Percentiles rank a stretch among this genome's conserved stretches.
Evolutionary conservation across 1,139 yeast species (phyloP).

Genomic region (Geotrichum restrictum): DNA sequence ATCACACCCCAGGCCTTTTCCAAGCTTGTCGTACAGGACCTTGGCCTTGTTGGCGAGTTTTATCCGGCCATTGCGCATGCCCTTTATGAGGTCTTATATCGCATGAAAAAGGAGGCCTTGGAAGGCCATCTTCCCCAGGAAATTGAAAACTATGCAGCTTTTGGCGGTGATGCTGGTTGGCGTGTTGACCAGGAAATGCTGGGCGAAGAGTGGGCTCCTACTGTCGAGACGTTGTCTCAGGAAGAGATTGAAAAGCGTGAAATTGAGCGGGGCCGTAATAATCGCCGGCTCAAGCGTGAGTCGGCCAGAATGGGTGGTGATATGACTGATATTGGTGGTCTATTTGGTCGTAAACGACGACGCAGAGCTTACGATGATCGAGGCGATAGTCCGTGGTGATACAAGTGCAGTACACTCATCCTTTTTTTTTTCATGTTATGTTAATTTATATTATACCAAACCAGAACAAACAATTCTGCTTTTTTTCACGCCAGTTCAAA

Average conservation of each 20-base stretch:
- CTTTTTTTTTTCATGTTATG: neutral
- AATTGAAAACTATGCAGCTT: constrained; percentile 55
- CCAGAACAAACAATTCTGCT: neutral
- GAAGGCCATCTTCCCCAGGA: constrained; percentile 70
- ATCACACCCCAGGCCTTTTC: constrained; percentile 85
- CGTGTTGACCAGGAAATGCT: constrained; percentile 56
- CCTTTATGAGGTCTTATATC: constrained; percentile 70
- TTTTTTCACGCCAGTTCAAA: no score
- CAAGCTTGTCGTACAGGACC: constrained; percentile 70
- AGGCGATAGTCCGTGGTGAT: constrained; percentile 25
- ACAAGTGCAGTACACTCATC: neutral
- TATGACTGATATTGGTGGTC: constrained; percentile 36
- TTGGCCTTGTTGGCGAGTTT: constrained; percentile 82
- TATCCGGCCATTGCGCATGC: constrained; percentile 88
- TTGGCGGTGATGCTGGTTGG: constrained; percentile 59
- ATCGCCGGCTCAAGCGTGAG: constrained; percentile 89
- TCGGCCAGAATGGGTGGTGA: constrained; percentile 46
- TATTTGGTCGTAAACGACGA: constrained; percentile 36
- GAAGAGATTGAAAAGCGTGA: constrained; percentile 95
- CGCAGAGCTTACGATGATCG: constrained; percentile 29
- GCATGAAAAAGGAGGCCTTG: constrained; percentile 76
- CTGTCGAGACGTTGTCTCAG: constrained; percentile 76
- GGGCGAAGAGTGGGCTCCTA: constrained; percentile 86
- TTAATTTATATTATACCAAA: neutral
- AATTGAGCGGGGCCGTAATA: constrained; percentile 87